Evolutionary conservation across 2,329 filamentous ascomycete genomes (phyloP).

Genomic region (Trichoderma sp.): DNA sequence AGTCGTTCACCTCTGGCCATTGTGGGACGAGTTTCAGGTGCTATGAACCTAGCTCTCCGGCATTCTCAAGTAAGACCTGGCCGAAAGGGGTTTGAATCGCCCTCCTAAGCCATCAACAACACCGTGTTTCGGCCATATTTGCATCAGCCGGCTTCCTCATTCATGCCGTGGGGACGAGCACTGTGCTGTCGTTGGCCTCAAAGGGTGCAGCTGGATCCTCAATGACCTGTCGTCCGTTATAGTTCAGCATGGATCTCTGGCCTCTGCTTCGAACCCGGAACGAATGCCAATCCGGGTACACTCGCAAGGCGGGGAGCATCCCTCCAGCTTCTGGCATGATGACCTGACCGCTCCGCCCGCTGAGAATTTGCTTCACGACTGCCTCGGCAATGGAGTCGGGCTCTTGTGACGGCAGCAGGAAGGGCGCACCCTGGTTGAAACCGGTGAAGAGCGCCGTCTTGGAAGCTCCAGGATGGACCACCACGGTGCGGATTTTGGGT

Average conservation of each 20-base stretch:
- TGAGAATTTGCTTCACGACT: constrained; percentile 52
- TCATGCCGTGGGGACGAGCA: not conserved
- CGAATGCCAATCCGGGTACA: constrained; percentile 65
- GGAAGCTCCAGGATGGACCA: constrained; percentile 57
- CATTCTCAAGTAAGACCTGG: not conserved
- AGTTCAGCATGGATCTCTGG: constrained; percentile 45
- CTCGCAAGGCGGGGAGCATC: constrained; percentile 47
- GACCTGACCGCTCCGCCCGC: constrained; percentile 49
- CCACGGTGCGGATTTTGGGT: constrained; percentile 64
- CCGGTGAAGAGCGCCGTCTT: constrained; percentile 41
- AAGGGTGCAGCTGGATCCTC: constrained; percentile 45
- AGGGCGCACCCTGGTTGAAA: constrained; percentile 56
- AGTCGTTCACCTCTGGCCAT: constrained; percentile 6
- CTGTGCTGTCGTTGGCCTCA: constrained; percentile 25
- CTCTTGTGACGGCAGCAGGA: constrained; percentile 38
- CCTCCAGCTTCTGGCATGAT: constrained; percentile 47
- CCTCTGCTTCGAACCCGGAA: constrained; percentile 49
- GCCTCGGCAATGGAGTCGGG: constrained; percentile 47
- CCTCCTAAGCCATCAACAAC: not conserved
- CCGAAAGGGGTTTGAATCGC: not conserved
- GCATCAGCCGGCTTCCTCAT: constrained; percentile 4
- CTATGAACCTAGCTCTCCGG: not conserved
- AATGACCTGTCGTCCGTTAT: constrained; percentile 50
- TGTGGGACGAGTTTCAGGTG: constrained; percentile 19
- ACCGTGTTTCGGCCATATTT: not conserved